A percentile compares a stretch with the other conserved stretches of the same genome.
These are phyloP conservation scores for Tieghemostelium lacteum DNA, from an alignment of 78 protist species.

Conservation along the genomic window DNA sequence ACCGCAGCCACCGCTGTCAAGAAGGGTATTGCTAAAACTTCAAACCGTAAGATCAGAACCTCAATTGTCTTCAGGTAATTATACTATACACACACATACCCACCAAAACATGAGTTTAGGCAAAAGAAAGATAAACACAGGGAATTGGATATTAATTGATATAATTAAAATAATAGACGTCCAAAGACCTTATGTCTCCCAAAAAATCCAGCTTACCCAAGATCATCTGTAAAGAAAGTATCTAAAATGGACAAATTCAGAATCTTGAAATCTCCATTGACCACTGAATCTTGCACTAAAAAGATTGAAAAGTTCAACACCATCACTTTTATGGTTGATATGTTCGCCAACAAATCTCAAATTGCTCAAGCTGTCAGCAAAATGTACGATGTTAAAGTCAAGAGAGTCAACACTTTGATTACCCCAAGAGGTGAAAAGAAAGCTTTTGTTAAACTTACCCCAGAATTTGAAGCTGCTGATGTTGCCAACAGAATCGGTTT, in stretches of 20 bases:
- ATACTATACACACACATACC: background rate
- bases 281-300: conserved; percentile 98
- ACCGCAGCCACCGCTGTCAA: conserved; percentile 79
- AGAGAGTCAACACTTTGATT: conserved; percentile 96
- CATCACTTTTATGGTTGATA: conserved; percentile 96
- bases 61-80: conserved; percentile 65
- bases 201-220: conserved; percentile 80
- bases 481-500: conserved; percentile 97
- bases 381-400: conserved; percentile 94
- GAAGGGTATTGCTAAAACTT: conserved; percentile 68
- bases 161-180: conserved; percentile 29
- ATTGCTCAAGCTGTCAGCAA: conserved; percentile 93
- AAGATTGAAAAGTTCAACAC: conserved; percentile 99
- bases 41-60: conserved; percentile 82
- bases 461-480: conserved; percentile 92
- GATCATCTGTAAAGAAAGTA: conserved; percentile 75
- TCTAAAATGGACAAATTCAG: conserved; percentile 82
- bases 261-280: conserved; percentile 95
- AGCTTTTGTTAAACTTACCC: conserved; percentile 96
- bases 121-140: background rate
- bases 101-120: too few relatives aligned
- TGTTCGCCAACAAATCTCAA: conserved; percentile 95
- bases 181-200: conserved; percentile 44
- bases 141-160: background rate
- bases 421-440: conserved; percentile 98